phyloP scores from a whole-genome alignment of 345 rosid genomes.

The Salix brachista region DNA sequence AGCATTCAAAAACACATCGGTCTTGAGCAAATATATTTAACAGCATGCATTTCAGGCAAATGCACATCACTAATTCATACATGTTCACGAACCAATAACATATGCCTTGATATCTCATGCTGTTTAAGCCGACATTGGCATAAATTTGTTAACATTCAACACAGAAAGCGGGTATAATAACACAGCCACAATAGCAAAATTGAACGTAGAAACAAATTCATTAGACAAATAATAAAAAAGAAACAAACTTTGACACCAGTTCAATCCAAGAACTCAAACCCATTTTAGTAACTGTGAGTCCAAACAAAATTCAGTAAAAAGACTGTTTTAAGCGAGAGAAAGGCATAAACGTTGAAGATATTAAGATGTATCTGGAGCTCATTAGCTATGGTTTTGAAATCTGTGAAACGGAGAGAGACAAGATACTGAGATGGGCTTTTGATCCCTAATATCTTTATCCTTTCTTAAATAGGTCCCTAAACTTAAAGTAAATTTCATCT shows the following conservation, averaged over 20 bases:
- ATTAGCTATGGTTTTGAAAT: not conserved
- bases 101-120: too few relatives aligned
- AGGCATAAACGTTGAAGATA: not conserved
- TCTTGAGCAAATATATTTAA: not conserved
- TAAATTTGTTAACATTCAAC: too few relatives aligned
- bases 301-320: not conserved
- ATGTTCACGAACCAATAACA: not conserved
- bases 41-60: not conserved
- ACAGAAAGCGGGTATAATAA: not conserved
- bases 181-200: not conserved
- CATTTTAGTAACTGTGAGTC: not conserved
- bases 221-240: not conserved
- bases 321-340: not conserved
- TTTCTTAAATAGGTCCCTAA: not conserved
- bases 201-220: not conserved
- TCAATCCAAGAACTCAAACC: not conserved
- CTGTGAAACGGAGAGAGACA: not conserved
- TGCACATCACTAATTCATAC: not conserved
- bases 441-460: not conserved
- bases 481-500: too few relatives aligned
- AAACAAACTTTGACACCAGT: not conserved
- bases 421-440: not conserved
- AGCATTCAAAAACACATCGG: not conserved
- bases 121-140: not conserved
- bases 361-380: not conserved